phyloP scores from a whole-genome alignment of 148 eudicot genomes.

The Rhododendron ovatum region DNA sequence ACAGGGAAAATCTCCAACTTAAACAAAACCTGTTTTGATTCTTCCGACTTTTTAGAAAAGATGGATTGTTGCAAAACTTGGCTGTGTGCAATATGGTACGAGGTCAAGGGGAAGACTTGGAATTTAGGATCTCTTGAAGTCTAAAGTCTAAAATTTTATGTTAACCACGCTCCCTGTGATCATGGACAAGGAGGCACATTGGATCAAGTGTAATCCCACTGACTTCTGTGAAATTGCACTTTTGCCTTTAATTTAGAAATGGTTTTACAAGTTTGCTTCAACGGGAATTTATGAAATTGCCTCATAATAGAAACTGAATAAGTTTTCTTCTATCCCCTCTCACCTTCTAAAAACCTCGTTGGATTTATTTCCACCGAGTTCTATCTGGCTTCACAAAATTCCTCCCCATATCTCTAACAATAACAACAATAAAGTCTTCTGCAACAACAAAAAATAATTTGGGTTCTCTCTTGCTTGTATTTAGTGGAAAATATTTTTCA shows the following conservation, averaged over 20 bases:
- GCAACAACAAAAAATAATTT: not conserved
- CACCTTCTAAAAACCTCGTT: not conserved
- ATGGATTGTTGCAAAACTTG: not conserved
- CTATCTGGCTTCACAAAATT: not conserved
- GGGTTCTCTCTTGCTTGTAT: not conserved
- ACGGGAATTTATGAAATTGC: not conserved
- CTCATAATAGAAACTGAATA: not conserved
- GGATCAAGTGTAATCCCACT: not conserved
- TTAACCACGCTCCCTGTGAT: not conserved
- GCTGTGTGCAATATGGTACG: not conserved
- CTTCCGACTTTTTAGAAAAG: not conserved
- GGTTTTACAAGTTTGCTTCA: not conserved
- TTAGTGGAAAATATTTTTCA: not conserved
- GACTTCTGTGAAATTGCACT: not conserved
- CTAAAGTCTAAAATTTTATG: not conserved
- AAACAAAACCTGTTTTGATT: not conserved
- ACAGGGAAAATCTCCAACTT: not conserved
- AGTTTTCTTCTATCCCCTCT: not conserved
- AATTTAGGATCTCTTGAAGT: not conserved
- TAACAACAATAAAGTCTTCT: not conserved
- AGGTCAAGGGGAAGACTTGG: not conserved
- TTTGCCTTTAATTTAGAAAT: not conserved
- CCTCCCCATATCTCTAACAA: not conserved
- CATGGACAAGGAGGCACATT: not conserved
- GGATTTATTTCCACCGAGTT: not conserved